Base-by-base conservation (phyloP, 1,284 basidiomycete species). In the Marasmius fiardii region DNA sequence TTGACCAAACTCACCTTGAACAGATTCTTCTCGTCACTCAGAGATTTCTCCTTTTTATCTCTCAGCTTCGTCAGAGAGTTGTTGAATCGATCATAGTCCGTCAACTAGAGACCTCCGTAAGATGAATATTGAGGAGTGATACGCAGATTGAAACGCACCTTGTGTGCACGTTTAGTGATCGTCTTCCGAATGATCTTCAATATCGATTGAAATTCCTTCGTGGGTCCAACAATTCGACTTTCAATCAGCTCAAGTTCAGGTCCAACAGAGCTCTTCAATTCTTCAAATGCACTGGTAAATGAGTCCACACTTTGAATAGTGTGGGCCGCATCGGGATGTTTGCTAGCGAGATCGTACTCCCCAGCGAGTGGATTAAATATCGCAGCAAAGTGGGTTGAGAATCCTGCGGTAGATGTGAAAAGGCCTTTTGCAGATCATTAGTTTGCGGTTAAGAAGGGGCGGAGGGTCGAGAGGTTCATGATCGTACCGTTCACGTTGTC, bases 241-340 rank as follows among this genome's bases (percentile, higher is more conserved):
- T 97, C 92, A 67, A 99, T 95, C 59, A 99, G 80, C 70, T 99
- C 96, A 21, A 99, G 80, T 73, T 99, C 97, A 16, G 97, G 97
- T 1, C 84, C 76, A 47, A 98, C 80, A 0, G 91, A 81, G 7
- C 81, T 69, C 59, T 85, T 84, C 58, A 99, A 77, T 67, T 98
- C 95, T 56, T 93, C 90, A 84, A 98, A 86, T 20, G 86, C 74
- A 41, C 75, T 75, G 65, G 88, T 79, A 68, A 92, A 92, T 59
- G 81, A 75, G 24, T 80, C 78, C 57, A 95, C 85, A 71, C 91
- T 90, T 65, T 84, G 76, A 61, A 98, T 80, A 0, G 95, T 97
- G 54, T 88, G 82, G 43, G 79, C 82, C 1, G 90, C 77, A 14
- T 92, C 81, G 1, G 95, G 93, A 67, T 95, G 79, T 64, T 90